A percentile compares a stretch with the other conserved stretches of the same genome.
phyloP scores from a whole-genome alignment of 192 early-diverging fungal species.

The Anaeromyces robustus region DNA sequence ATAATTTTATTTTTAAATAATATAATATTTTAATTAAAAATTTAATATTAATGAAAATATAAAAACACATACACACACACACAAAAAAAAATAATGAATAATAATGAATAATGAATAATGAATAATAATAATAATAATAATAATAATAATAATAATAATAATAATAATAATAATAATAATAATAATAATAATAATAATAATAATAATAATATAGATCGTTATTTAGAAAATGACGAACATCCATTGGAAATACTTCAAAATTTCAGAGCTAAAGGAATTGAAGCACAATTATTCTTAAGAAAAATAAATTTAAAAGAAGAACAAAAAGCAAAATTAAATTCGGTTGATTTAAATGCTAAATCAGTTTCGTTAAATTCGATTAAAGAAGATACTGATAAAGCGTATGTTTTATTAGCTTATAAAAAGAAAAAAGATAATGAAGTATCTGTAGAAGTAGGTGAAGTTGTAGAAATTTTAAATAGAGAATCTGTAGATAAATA shows the following conservation, averaged over 20 bases:
- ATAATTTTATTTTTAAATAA: too few species aligned
- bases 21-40: too few species aligned
- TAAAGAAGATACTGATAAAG: not conserved
- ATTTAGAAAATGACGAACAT: not conserved
- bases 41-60: too few species aligned
- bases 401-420: not conserved
- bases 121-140: too few species aligned
- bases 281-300: not conserved
- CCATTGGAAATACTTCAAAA: not conserved
- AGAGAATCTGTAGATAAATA: not conserved
- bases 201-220: not conserved
- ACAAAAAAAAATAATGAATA: too few species aligned
- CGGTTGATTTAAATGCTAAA: not conserved
- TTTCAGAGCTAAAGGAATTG: not conserved
- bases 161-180: too few species aligned
- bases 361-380: not conserved
- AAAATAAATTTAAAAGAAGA: not conserved
- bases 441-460: not conserved
- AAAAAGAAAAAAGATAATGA: not conserved
- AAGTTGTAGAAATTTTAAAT: not conserved
- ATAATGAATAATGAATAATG: too few species aligned
- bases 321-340: not conserved
- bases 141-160: too few species aligned
- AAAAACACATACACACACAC: too few species aligned
- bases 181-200: too few species aligned